Evolutionary conservation across 1,139 yeast genomes (phyloP), one percentile per base, ranked within the genome.

Genomic region (Yamadazyma dushanensis): DNA sequence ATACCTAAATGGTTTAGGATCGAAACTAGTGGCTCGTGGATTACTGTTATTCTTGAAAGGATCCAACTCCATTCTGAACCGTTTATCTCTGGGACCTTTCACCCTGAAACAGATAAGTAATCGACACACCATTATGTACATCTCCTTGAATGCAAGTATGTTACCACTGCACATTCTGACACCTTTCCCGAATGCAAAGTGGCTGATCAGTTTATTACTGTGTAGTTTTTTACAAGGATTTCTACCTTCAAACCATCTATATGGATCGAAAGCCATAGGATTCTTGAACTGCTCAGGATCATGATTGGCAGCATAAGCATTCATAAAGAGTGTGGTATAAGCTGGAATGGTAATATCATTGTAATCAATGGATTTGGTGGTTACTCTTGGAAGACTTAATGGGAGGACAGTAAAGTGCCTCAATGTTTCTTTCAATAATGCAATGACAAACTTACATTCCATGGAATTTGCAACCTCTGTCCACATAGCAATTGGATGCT

Each of bases 301-400:
- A 54, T 83, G 86, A 50, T 84, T 83, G 1, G 83, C 90, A 1
- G 83, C 80, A 61, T 70, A 80, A 1, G 86, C 73, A 50, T 84
- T 84, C 83, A 84, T 76, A 29, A 81, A 62, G 32, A 83, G 48
- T 0, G 70, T 65, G 0, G 89, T 78, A 1, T 76, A 74, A 6
- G 57, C 46, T 0, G 90, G 90, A 8, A 83, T 75, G 1, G 57
- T 40, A 0, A 62, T 45, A 0, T 58, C 56, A 6, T 57, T 54
- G 46, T 67, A 73, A 1, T 44, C 26, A 8, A 83, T 70, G 15
- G 64, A 66, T 33, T 64, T 70, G 4, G 85, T 74, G 1, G 84
- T 75, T 18, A 64, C 62, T 38, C 92, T 60, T 0, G 94, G 90
- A 22, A 84, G 61, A 16, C 83, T 66, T 43, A 83, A 61, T 0